Evolutionary conservation across 2,329 filamentous ascomycete species (phyloP), one percentile per base, ranked within the genome.

Genomic region (Pseudopithomyces chartarum): DNA sequence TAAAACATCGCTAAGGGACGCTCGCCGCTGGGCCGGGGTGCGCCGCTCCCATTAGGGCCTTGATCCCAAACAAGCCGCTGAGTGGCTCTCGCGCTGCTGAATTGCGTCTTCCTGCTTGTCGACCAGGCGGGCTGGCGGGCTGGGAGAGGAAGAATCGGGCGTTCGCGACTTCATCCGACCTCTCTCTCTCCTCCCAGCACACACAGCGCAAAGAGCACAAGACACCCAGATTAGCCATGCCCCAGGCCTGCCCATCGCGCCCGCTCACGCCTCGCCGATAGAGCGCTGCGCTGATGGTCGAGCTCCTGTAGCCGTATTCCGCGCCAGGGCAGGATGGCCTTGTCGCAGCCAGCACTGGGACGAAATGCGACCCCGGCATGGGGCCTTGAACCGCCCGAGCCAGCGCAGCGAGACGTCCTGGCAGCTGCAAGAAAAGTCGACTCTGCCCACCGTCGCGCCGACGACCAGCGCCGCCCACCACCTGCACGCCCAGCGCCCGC

Each of bases 241-340:
- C 64, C 63, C 66, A 67, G 64, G 39, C 63, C 60, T 57, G 63
- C 67, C 49, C 63, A 47, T 59, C 57, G 56, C 54, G 48, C 54
- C 56, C 61, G 59, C 60, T 60, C 61, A 63, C 66, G 61, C 58
- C 53, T 40, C 58, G 59, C 61, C 57, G 45, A 52, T 64, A 52
- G 56, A n/a, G n/a, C n/a, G n/a, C 50, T 56, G 47, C 56, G 51
- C 58, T 64, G 59, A 66, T 61, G 58, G 39, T 50, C 54, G 64
- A 57, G 56, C 36, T 47, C 54, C 56, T 58, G 60, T 63, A 59
- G 58, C 60, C 43, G 33, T 40, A 40, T 17, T 39, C 52, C 52
- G 26, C 54, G 43, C 50, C 49, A 45, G 70, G 67, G 67, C 62
- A 73, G 61, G 61, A 75, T 75, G 73, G 70, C 70, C 59, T 59